Evolutionary conservation across 2,329 filamentous ascomycete genomes (phyloP).

Genomic region (Paraphaeosphaeria minitans): DNA sequence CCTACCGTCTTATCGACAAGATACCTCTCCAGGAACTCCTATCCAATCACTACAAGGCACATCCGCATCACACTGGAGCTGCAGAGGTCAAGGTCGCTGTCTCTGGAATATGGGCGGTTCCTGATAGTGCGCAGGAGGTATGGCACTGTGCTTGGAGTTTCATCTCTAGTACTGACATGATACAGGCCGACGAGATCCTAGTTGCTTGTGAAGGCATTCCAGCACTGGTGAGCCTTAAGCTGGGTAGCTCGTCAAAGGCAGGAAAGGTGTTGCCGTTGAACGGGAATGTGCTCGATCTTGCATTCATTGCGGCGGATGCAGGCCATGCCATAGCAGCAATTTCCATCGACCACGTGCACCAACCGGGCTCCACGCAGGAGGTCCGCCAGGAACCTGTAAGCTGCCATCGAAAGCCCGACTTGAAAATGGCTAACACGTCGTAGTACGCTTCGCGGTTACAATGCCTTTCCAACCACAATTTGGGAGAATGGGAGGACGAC

Average conservation of each 20-base stretch:
- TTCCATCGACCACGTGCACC: slow-evolving; percentile 61
- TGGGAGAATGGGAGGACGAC: slow-evolving; percentile 33
- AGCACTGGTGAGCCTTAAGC: slow-evolving; percentile 67
- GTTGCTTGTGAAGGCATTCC: slow-evolving; percentile 55
- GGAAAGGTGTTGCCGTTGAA: slow-evolving; percentile 55
- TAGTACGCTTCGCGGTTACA: slow-evolving; percentile 32
- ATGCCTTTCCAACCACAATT: slow-evolving; percentile 26
- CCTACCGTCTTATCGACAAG: slow-evolving; percentile 59
- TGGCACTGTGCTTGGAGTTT: slow-evolving; percentile 39
- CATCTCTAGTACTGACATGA: slow-evolving; percentile 9
- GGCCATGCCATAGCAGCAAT: slow-evolving; percentile 44
- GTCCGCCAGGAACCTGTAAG: slow-evolving; percentile 40
- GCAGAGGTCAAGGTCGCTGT: slow-evolving; percentile 51
- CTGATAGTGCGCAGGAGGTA: slow-evolving; percentile 34
- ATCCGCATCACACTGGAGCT: slow-evolving; percentile 16
- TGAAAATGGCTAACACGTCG: slow-evolving; percentile 16
- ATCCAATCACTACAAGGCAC: slow-evolving; percentile 24
- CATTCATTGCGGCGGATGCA: slow-evolving; percentile 28
- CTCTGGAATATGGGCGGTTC: slow-evolving; percentile 57
- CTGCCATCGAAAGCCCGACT: slow-evolving; percentile 5
- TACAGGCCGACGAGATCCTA: slow-evolving; percentile 38
- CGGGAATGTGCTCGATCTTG: slow-evolving; percentile 70
- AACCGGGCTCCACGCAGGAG: slow-evolving; percentile 55
- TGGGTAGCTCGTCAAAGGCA: slow-evolving; percentile 53
- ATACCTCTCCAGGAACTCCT: slow-evolving; percentile 48